phyloP scores from a whole-genome alignment of 306 rosid species.

The Heteromeles arbutifolia region DNA sequence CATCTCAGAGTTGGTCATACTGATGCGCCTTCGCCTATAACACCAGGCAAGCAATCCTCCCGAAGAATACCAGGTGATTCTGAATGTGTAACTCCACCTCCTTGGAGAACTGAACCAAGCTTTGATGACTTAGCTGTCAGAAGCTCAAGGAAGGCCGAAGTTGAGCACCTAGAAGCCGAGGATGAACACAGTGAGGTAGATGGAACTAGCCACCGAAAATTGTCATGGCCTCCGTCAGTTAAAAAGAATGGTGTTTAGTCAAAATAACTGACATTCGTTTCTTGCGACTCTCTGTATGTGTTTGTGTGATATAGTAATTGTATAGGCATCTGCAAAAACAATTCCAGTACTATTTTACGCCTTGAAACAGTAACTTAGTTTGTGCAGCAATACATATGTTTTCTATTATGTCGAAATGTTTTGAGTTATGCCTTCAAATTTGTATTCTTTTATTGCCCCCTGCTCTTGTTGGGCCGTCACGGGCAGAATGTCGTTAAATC shows the following conservation, averaged over 20 bases:
- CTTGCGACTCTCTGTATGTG: slow-evolving; percentile 5
- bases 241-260: slow-evolving; percentile 36
- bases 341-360: neutral
- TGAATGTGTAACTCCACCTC: slow-evolving; percentile 54
- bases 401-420: neutral
- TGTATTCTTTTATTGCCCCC: neutral
- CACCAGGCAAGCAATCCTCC: slow-evolving; percentile 57
- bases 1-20: slow-evolving; percentile 68
- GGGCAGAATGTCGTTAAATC: too few species aligned
- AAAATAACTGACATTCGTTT: neutral
- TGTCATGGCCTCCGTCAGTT: slow-evolving; percentile 53
- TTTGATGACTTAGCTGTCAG: slow-evolving; percentile 50
- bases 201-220: slow-evolving; percentile 36
- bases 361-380: neutral
- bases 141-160: slow-evolving; percentile 42
- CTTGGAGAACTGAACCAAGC: slow-evolving; percentile 63
- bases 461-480: too few species aligned
- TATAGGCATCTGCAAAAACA: neutral
- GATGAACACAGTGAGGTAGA: slow-evolving; percentile 29
- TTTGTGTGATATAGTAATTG: slow-evolving; percentile 11
- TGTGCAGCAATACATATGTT: neutral
- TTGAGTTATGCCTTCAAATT: neutral
- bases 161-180: slow-evolving; percentile 27
- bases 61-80: slow-evolving; percentile 46
- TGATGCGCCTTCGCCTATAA: slow-evolving; percentile 33